Evolutionary conservation across 352 stramenopile genomes (phyloP), one percentile per base, ranked within the genome.

Genomic region (Pythium phragmitis): DNA sequence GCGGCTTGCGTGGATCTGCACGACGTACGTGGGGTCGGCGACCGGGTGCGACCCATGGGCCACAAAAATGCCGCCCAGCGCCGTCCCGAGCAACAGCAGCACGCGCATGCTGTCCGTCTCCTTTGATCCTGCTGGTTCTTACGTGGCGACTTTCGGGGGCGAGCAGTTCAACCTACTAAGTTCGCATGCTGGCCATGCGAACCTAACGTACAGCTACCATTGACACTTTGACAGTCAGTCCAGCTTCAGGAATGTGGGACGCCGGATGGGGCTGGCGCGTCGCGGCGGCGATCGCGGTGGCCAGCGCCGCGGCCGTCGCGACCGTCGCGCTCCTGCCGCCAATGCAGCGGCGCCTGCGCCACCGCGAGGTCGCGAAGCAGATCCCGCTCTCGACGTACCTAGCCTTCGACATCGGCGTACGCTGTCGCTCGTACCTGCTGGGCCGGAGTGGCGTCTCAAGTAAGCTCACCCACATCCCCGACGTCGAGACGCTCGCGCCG

Each of bases 1-100:
- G 14, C 72, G 75, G 12, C 50, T 80, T 12, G 70, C 60, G 63
- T 91, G 80, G 51, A 91, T 79, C 48, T 89, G 80, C 55, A 92
- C 80, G 34, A 92, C 81, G 41, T 89, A 91, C 13, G 74, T 80
- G 7, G 73, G 60, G 47, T 89, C 80, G 6, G n/a, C 30, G 0
- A 17, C 9, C 19, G 45, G 26, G 5, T 45, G 17, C 19, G 45
- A 13, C 36, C 33, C 48, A 12, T 43, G 21, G 19, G 13, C 60
- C 16, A 16, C 21, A 19, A 1, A 41, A 4, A 23, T 3, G 17
- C 17, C 46, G 46, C 57, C 33, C 17, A 13, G 9, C 46, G 34
- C 43, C 33, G 34, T 19, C 42, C 19, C n/a, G 7, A 66, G 57
- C 7, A 50, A n/a, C 12, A 6, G 17, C 21, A 33, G 13, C 19